Base-by-base conservation (phyloP, 768 basidiomycete species). In the Podaxis sp. region DNA sequence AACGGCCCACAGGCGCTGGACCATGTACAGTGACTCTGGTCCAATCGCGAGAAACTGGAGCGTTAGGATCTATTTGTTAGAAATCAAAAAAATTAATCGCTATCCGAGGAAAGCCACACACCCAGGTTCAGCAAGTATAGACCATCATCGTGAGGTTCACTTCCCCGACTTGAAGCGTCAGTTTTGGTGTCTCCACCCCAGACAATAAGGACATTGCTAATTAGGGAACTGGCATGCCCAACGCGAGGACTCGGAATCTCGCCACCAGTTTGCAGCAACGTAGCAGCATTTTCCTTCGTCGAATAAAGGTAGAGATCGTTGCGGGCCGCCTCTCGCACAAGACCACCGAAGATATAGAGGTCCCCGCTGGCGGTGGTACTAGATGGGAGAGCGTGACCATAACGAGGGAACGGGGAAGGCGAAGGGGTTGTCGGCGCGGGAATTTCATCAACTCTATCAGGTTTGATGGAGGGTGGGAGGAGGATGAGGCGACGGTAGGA, bases 141-240 rank as follows among this genome's bases (percentile, higher is more conserved):
- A 0, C 87, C 90, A 73, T 98, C 93, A 72, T 98, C 97, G 75
- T 95, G 92, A 37, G 61, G 61, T 19, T 62, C 67, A 84, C 87
- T 64, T 94, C 94, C 9, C 77, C 8, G 79, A 80, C 66, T 80
- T 84, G 36, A 82, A 77, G 73, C 24, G 79, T 89, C 88, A 13
- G 88, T 85, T 76, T 94, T 96, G 3, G 96, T 98, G 72, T 99
- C 97, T 25, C 96, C 97, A 36, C 97, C 97, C 97, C 97, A 99
- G 3, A 98, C 90, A 63, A 98, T 91, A 63, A 99, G 80, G 55
- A 98, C 96, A 70, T 91, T 94, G 73, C 94, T 94, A 61, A 98
- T 94, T 55, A 98, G 86, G 5, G 96, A 96, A 73, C 91, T 90
- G 2, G 95, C 94, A 77, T 99, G 97, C 0, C 97, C 96, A n/a